These are phyloP conservation scores for Phaeolepiota aurea DNA, from an alignment of 768 basidiomycete species.

Conservation along the genomic window DNA sequence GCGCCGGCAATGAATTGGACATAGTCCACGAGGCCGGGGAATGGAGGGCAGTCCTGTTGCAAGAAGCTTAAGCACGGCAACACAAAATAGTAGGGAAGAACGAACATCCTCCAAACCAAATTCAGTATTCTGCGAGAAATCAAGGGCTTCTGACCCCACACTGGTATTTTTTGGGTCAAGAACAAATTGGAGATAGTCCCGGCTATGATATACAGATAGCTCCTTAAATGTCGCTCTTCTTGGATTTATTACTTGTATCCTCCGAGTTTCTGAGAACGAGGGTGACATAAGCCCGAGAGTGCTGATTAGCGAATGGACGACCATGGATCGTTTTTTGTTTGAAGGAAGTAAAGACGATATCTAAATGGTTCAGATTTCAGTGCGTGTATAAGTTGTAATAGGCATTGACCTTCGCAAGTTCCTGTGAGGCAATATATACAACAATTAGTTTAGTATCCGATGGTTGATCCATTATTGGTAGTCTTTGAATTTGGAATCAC, in stretches of 20 bases:
- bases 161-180: slow-evolving; percentile 25
- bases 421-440: slow-evolving; percentile 49
- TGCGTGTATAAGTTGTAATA: slow-evolving; percentile 1
- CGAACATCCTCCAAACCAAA: slow-evolving; percentile 41
- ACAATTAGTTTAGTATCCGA: too few species aligned
- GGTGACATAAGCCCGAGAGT: slow-evolving; percentile 39
- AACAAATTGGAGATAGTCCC: slow-evolving; percentile 60
- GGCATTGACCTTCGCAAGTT: slow-evolving; percentile 38
- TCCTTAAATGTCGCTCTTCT: slow-evolving; percentile 45
- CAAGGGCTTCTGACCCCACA: slow-evolving; percentile 3
- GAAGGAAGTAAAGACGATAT: slow-evolving; percentile 54
- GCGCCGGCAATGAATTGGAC: slow-evolving; percentile 69
- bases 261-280: slow-evolving; percentile 14
- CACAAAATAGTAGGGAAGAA: not conserved
- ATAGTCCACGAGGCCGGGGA: slow-evolving; percentile 61
- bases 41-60: slow-evolving; percentile 77
- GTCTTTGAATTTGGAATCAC: too few species aligned
- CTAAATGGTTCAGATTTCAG: slow-evolving; percentile 10
- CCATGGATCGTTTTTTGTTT: slow-evolving; percentile 53
- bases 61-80: slow-evolving; percentile 1
- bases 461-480: too few species aligned
- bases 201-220: slow-evolving; percentile 60
- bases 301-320: slow-evolving; percentile 59
- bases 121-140: slow-evolving; percentile 18
- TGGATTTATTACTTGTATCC: slow-evolving; percentile 43